Evolutionary conservation across 2,329 filamentous ascomycete species (phyloP).

Genomic region (Fusarium sp.): DNA sequence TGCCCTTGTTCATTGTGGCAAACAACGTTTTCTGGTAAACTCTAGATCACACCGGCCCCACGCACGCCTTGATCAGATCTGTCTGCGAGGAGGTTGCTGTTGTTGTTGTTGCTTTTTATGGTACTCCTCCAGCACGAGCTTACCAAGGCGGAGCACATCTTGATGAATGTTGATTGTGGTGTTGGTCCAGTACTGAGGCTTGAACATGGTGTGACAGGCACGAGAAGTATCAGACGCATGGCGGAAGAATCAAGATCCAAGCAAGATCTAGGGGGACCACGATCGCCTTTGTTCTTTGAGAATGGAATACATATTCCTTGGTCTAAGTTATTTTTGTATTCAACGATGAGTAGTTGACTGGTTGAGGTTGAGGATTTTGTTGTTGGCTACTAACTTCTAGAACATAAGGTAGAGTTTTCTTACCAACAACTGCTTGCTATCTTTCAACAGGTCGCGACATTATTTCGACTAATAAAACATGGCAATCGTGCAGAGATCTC

Average conservation of each 20-base stretch:
- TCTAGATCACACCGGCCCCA: conserved; percentile 7
- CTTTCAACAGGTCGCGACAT: background rate
- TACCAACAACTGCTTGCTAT: background rate
- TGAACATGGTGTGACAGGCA: conserved; percentile 9
- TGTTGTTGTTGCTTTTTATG: conserved; percentile 8
- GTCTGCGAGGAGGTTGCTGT: background rate
- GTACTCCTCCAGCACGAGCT: background rate
- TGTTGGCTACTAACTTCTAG: background rate
- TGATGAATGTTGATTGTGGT: background rate
- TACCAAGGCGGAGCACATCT: background rate
- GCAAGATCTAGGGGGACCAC: background rate
- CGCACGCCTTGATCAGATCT: conserved; percentile 16
- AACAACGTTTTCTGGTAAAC: conserved; percentile 15
- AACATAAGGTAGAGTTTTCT: too few relatives aligned
- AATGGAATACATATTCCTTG: background rate
- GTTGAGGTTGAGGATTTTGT: background rate
- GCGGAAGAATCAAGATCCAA: background rate
- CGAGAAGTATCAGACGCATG: background rate
- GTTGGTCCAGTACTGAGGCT: conserved; percentile 8
- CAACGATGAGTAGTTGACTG: background rate
- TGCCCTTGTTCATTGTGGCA: conserved; percentile 10
- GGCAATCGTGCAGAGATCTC: background rate
- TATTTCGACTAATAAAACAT: background rate
- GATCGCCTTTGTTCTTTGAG: conserved; percentile 1
- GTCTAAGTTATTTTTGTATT: background rate